Base-by-base conservation (phyloP, 768 basidiomycete genomes). In the Pleurotus ostreatus region DNA sequence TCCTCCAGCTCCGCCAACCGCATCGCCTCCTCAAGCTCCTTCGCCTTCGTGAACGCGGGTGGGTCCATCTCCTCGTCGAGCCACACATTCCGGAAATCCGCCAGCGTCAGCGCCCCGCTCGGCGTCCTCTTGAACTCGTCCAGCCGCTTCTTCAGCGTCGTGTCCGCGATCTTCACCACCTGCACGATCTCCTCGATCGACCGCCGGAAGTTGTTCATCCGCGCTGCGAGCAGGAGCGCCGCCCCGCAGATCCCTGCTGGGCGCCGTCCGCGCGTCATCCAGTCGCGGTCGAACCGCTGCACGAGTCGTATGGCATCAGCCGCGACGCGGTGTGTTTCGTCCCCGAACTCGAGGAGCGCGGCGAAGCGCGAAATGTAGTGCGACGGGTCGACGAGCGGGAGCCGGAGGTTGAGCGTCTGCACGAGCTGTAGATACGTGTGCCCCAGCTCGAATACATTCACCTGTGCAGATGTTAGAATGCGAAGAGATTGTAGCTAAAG, bases 171-270 rank as follows among this genome's bases (percentile, higher is more conserved):
- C 73, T 98, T 99, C 61, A 98, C 97, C 13, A 99, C 94, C 67
- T 99, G 97, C 16, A 98, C 94, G 46, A 99, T 90, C 70, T 99
- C 97, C 66, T 95, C 91, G 9, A 98, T 80, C 22, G 88, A 92
- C 46, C 97, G 78, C 43, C 95, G 78, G 66, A 96, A 98, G 70
- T 97, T 97, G 74, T 96, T 98, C 97, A 99, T 98, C 22, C 97
- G 85, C 30, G 94, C 97, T 0, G 97, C 97, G 13, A 99, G 83
- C 40, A 98, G 79, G 25, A 98, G 80, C 23, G 92, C 94, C 0
- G 97, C 97, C 26, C 97, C 97, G 66, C 97, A 99, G 59, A 99
- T 95, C 18, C 97, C 97, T 0, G 97, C 94, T 0, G 97, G 97
- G 5, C 97, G 83, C 18, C 97, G 85, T 13, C 97, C 97, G 39